Evolutionary conservation across 2,329 filamentous ascomycete genomes (phyloP), one percentile per base, ranked within the genome.

Genomic region (Ophidiomyces ophidiicola): DNA sequence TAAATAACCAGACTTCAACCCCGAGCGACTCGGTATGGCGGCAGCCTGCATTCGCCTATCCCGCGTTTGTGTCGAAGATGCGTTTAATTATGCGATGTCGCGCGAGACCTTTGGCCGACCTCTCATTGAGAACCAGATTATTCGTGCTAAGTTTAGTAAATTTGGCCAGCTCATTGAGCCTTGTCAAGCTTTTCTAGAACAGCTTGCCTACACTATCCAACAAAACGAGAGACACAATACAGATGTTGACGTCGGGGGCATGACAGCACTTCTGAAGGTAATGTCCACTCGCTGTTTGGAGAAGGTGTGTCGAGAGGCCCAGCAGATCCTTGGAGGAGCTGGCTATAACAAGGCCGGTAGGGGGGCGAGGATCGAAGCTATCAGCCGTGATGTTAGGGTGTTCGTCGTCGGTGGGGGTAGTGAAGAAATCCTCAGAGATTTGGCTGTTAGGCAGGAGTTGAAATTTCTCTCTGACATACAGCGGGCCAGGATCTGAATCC

Each of bases 1-100:
- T 4, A 12, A 8, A 28, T 25, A 32, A 20, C 2, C 45, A 55
- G 66, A 84, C 60, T 84, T 85, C 68, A 85, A 85, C 58, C 79
- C 83, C 53, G 80, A 86, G 55, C 71, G 80, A 0, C 65, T 84
- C 3, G 67, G 67, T 5, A 78, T 85, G 41, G 69, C 76, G 1
- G 74, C 82, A 29, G 69, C 72, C 1, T 70, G 72, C 1, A 76
- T 78, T 1, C 65, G 80, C 4, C 67, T 78, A 46, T 66, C 78
- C 2, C 66, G 72, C 3, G 72, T 80, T 3, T 77, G 74, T 5
- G 63, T 79, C 2, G 59, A 67, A 36, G 61, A 74, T 4, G 76
- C 76, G 0, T 73, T 78, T 51, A 72, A 71, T 43, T 80, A 80
- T 49, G 69, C 71, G 19, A 56, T 78, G 44, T 76, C 76, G 53